These are phyloP conservation scores for Ampelomyces quisqualis DNA, from an alignment of 2,329 filamentous ascomycete genomes.

Conservation along the genomic window DNA sequence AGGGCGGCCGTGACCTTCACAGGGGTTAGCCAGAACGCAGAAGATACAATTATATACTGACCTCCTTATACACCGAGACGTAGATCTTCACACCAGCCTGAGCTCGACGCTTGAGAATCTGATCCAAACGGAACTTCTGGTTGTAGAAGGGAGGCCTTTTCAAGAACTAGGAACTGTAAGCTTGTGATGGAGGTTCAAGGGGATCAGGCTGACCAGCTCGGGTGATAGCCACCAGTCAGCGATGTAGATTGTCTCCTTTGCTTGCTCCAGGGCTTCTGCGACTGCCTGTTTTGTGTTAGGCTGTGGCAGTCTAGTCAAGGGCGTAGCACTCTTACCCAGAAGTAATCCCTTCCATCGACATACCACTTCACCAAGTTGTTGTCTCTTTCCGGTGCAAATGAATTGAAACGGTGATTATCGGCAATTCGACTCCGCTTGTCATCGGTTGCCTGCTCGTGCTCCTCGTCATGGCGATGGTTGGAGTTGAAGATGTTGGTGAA, in stretches of 20 bases:
- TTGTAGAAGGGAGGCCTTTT: conserved; percentile 79
- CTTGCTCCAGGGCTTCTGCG: conserved; percentile 82
- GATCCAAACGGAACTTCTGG: conserved; percentile 84
- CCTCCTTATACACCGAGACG: conserved; percentile 88
- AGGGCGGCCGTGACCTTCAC: conserved; percentile 52
- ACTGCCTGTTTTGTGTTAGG: conserved; percentile 58
- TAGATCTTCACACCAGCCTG: conserved; percentile 94
- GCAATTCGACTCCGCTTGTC: conserved; percentile 71
- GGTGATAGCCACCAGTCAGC: conserved; percentile 96
- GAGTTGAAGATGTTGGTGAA: conserved; percentile 72
- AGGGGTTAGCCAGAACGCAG: conserved; percentile 5
- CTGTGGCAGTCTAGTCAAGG: background rate
- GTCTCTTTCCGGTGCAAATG: conserved; percentile 83
- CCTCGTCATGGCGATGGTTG: conserved; percentile 91
- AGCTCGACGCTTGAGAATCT: conserved; percentile 81
- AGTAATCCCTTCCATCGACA: conserved; percentile 92
- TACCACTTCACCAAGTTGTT: conserved; percentile 95
- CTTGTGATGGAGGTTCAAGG: background rate
- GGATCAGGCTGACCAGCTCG: conserved; percentile 55
- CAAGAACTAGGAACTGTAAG: conserved; percentile 57
- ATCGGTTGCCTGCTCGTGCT: conserved; percentile 82
- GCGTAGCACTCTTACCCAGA: conserved; percentile 56
- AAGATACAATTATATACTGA: conserved; percentile 23
- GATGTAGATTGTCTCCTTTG: conserved; percentile 93
- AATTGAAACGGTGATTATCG: conserved; percentile 79